Evolutionary conservation across 2,329 filamentous ascomycete genomes (phyloP), one percentile per base, ranked within the genome.

Genomic region (Cladobotryum protrusum): DNA sequence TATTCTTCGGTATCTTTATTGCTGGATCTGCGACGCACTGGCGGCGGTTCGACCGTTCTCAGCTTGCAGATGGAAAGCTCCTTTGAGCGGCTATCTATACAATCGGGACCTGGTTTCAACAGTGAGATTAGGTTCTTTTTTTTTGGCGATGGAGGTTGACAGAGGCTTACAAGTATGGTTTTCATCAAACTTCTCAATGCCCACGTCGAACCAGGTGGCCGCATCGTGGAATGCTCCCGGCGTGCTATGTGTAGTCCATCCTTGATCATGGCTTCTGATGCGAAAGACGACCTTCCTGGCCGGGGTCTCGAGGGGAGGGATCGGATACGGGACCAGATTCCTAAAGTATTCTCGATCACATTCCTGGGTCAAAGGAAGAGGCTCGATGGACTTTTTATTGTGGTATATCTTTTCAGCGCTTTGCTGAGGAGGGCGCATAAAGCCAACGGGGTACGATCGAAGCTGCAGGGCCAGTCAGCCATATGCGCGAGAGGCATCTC

Each of bases 171-270:
- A 47, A 2, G 12, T 14, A 29, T 44, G 43, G 13, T 57, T 58
- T 17, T 66, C 67, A 41, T 77, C 75, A 37, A 80, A 76, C 3
- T 72, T 71, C 63, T 86, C 82, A 11, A 82, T 61, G 0, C 82
- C 82, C 14, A 73, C 79, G 49, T 84, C 81, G 51, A 84, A 83
- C 82, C 82, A 86, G 0, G 81, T 81, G 63, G 67, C 81, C 0
- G 81, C 78, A 71, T 2, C 69, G 70, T 2, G 58, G 59, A 43
- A 65, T 52, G 37, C 17, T 5, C 47, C 47, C 1, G 37, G 12
- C n/a, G 5, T 9, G 12, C 44, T 37, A 29, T 50, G 34, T 12
- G 43, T 69, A 24, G 74, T 72, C 73, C 74, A 82, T 3, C 82
- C 82, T 56, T 86, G 82, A 53, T 85, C 82, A 42, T 65, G 69